Evolutionary conservation across 2,329 filamentous ascomycete species (phyloP).

Genomic region (Alternaria arborescens): DNA sequence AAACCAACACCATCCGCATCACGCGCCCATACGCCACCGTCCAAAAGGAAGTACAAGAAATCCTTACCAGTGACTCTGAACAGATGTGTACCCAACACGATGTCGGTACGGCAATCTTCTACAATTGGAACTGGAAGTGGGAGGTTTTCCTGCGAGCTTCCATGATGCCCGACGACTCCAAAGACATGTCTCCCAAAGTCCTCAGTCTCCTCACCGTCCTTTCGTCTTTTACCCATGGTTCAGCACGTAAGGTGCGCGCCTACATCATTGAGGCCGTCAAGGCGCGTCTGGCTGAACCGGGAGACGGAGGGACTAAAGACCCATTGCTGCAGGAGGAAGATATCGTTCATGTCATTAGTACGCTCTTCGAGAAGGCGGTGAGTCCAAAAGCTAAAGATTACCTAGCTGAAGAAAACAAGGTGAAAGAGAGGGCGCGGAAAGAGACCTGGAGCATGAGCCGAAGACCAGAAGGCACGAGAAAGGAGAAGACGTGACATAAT

Average conservation of each 20-base stretch:
- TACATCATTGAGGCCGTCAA: background rate
- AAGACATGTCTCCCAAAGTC: background rate
- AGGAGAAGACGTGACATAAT: background rate
- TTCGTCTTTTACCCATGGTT: background rate
- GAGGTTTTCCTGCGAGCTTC: background rate
- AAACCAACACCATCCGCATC: background rate
- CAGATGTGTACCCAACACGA: background rate
- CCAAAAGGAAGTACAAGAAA: background rate
- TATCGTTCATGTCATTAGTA: background rate
- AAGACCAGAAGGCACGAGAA: background rate
- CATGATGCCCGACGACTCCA: background rate
- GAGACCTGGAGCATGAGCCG: background rate
- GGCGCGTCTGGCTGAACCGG: background rate
- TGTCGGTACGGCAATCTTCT: background rate
- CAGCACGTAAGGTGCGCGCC: background rate
- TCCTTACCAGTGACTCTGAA: background rate
- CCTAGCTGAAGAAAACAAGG: background rate
- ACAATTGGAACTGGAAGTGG: background rate
- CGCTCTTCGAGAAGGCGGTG: background rate
- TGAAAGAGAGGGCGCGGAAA: background rate
- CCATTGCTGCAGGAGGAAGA: background rate
- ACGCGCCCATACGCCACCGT: background rate
- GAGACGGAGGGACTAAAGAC: background rate
- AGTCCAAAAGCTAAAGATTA: background rate
- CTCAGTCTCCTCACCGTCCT: background rate